Percentiles rank a stretch among this genome's conserved stretches.
These are phyloP conservation scores for Salix viminalis DNA, from an alignment of 345 rosid species.

Conservation along the genomic window DNA sequence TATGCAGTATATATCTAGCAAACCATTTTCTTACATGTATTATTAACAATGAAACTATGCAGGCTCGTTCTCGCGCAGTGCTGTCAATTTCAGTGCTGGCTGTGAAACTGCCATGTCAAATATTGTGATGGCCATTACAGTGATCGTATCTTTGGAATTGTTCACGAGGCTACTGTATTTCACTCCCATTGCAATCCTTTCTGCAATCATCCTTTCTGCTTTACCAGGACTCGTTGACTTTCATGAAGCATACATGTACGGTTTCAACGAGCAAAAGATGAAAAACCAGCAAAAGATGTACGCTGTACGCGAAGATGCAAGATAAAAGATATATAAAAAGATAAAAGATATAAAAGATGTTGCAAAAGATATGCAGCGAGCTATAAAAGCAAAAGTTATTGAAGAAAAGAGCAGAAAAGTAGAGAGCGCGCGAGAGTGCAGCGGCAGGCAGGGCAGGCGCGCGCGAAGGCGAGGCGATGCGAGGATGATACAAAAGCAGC, in stretches of 20 bases:
- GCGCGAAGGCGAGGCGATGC: too few species aligned
- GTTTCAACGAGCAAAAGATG: too few species aligned
- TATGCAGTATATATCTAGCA: neutral
- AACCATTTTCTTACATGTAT: neutral
- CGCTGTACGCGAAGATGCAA: too few species aligned
- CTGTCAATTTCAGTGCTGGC: constrained; percentile 81
- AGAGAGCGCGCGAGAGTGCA: too few species aligned
- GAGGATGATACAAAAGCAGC: too few species aligned
- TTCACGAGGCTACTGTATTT: constrained; percentile 68
- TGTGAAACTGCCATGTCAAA: constrained; percentile 80
- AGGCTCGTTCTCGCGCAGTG: constrained; percentile 93
- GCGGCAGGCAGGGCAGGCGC: too few species aligned
- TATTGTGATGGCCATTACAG: constrained; percentile 80
- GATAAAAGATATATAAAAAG: too few species aligned
- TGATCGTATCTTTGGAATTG: constrained; percentile 54
- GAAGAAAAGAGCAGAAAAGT: too few species aligned
- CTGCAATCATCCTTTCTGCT: constrained; percentile 80
- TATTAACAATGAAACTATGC: neutral
- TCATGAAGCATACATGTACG: constrained; percentile 46
- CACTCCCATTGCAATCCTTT: constrained; percentile 74
- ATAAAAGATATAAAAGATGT: too few species aligned
- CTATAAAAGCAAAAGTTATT: too few species aligned
- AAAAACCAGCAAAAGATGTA: too few species aligned
- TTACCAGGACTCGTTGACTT: constrained; percentile 77
- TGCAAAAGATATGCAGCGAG: too few species aligned